phyloP scores from a whole-genome alignment of 2,329 filamentous ascomycete genomes.

The Aspergillus ibericus region DNA sequence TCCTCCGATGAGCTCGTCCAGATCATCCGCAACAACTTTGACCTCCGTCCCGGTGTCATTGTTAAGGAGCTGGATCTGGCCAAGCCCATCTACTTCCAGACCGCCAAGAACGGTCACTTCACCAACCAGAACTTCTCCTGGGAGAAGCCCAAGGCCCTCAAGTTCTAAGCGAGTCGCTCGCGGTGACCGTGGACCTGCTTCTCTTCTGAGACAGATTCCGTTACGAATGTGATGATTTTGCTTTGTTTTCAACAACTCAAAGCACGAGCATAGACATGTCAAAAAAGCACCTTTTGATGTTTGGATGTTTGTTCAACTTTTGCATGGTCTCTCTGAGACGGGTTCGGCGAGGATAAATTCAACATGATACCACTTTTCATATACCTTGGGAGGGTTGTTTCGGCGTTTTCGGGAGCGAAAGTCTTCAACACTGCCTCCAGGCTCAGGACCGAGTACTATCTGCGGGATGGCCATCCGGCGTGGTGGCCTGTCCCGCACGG shows the following conservation, averaged over 20 bases:
- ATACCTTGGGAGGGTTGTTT: conserved; percentile 40
- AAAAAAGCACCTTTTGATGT: conserved; percentile 30
- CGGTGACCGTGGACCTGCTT: conserved; percentile 20
- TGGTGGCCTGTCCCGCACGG: conserved; percentile 9
- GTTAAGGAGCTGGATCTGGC: conserved; percentile 94
- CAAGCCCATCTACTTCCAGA: conserved; percentile 97
- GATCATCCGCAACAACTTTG: conserved; percentile 95
- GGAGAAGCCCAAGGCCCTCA: conserved; percentile 96
- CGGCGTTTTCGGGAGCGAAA: conserved; percentile 45
- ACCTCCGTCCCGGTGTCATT: conserved; percentile 96
- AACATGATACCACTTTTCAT: conserved; percentile 51
- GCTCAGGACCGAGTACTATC: conserved; percentile 15
- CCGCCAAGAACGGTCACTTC: conserved; percentile 99
- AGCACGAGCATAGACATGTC: conserved; percentile 44
- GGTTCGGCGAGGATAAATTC: conserved; percentile 47
- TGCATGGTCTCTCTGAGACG: conserved; percentile 39
- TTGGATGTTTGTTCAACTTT: conserved; percentile 35
- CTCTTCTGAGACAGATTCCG: conserved; percentile 22
- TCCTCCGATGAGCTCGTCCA: conserved; percentile 88
- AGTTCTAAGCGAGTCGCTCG: conserved; percentile 64
- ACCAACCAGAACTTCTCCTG: conserved; percentile 97
- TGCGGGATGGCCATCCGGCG: neutral
- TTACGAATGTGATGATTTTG: conserved; percentile 48
- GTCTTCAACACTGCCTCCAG: conserved; percentile 41
- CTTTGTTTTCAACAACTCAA: conserved; percentile 55